Evolutionary conservation across 1,284 basidiomycete species (phyloP).

Genomic region (Bjerkandera adusta): DNA sequence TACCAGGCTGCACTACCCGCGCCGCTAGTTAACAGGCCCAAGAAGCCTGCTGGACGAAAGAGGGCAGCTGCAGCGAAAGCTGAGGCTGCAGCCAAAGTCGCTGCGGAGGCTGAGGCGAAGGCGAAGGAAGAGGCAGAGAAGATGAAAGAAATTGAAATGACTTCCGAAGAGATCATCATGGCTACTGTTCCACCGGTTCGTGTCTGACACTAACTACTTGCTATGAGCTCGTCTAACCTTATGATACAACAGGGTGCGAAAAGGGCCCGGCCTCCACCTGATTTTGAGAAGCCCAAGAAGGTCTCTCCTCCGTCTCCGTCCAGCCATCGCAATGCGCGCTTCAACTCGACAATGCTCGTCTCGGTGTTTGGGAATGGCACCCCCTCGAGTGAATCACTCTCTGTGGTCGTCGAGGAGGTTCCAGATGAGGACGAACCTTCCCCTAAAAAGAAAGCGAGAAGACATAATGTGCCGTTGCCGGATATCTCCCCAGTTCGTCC

Average conservation of each 20-base stretch:
- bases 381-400: constrained; percentile 6
- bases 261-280: constrained; percentile 61
- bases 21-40: constrained; percentile 35
- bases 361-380: constrained; percentile 17
- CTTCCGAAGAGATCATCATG: constrained; percentile 65
- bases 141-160: constrained; percentile 32
- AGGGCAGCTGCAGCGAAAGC: constrained; percentile 15
- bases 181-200: constrained; percentile 68
- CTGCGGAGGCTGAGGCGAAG: constrained; percentile 23
- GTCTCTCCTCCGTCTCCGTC: constrained; percentile 13
- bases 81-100: constrained; percentile 12
- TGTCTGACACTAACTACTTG: background rate
- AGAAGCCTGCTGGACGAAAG: constrained; percentile 34
- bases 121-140: constrained; percentile 21
- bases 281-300: constrained; percentile 27
- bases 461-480: background rate
- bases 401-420: constrained; percentile 25
- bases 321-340: constrained; percentile 23
- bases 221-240: constrained; percentile 8
- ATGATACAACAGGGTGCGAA: constrained; percentile 55
- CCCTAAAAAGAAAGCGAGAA: constrained; percentile 41
- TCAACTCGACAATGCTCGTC: constrained; percentile 20
- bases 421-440: constrained; percentile 32
- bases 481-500: background rate
- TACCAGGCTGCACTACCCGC: constrained; percentile 67